Percentiles rank a stretch among this genome's conserved stretches.
Evolutionary conservation across 768 basidiomycete genomes (phyloP).

Genomic region (Botryobasidium botryosum): DNA sequence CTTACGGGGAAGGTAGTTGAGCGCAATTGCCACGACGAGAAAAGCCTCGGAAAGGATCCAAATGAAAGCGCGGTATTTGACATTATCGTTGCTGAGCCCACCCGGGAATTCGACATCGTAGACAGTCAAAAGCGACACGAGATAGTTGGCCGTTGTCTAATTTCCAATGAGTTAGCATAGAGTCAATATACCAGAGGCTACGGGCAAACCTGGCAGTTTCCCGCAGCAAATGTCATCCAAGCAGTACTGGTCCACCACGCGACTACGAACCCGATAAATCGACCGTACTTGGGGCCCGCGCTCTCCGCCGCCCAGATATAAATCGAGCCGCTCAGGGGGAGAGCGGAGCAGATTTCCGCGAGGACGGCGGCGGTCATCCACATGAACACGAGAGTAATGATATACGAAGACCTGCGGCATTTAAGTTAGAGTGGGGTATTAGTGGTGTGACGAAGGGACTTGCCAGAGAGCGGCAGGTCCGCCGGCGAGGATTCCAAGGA

Average conservation of each 20-base stretch:
- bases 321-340: constrained; percentile 78
- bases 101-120: constrained; percentile 76
- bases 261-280: constrained; percentile 77
- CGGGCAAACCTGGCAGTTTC: constrained; percentile 59
- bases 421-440: neutral
- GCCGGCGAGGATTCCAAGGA: constrained; percentile 67
- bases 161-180: neutral
- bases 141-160: constrained; percentile 76
- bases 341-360: constrained; percentile 80
- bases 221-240: constrained; percentile 90
- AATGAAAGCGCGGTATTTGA: constrained; percentile 75
- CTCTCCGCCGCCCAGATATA: constrained; percentile 93
- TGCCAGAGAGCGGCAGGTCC: constrained; percentile 80
- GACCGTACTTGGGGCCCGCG: constrained; percentile 70
- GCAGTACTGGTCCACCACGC: constrained; percentile 91
- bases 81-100: constrained; percentile 45
- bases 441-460: neutral
- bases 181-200: neutral
- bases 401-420: constrained; percentile 57
- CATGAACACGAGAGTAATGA: constrained; percentile 76
- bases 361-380: constrained; percentile 71
- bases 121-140: constrained; percentile 67
- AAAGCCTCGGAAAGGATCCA: constrained; percentile 69
- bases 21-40: constrained; percentile 50
- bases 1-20: constrained; percentile 73